Conservation (phyloP, 73 alveolate genomes). For the Paramecium tetraurelia region DNA sequence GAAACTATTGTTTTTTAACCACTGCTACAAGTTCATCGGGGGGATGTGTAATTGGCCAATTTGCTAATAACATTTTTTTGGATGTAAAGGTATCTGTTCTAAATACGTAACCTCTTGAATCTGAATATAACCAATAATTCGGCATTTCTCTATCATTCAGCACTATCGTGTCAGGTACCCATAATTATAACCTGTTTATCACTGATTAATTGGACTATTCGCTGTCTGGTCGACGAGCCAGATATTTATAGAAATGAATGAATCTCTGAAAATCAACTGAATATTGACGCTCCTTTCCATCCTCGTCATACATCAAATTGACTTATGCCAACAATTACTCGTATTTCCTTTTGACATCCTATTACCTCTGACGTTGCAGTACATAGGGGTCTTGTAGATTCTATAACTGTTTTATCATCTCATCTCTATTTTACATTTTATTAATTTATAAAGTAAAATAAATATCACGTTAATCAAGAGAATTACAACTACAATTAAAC, state of each 20-base stretch:
- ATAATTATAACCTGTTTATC: constrained; percentile 70
- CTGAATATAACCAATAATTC: constrained; percentile 92
- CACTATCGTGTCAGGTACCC: constrained; percentile 94
- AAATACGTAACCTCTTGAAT: constrained; percentile 84
- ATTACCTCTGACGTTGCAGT: not conserved
- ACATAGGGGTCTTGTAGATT: not conserved
- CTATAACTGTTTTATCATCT: not conserved
- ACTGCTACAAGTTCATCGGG: constrained; percentile 78
- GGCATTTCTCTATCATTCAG: constrained; percentile 82
- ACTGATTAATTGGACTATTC: constrained; percentile 65
- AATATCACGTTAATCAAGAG: not conserved
- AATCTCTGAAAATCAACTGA: constrained; percentile 9
- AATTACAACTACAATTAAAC: not conserved
- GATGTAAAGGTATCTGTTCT: constrained; percentile 83
- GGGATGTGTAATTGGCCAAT: constrained; percentile 76
- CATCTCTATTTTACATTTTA: constrained; percentile 7
- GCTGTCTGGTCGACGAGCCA: constrained; percentile 80
- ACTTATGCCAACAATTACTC: constrained; percentile 37
- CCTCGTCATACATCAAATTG: constrained; percentile 48
- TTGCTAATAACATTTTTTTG: constrained; percentile 72
- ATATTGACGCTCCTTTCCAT: constrained; percentile 31
- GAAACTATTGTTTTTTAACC: constrained; percentile 54
- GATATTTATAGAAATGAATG: constrained; percentile 79
- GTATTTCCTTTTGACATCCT: constrained; percentile 45
- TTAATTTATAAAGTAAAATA: not conserved